A percentile compares a stretch with the other conserved stretches of the same genome.
Evolutionary conservation across 1,139 yeast genomes (phyloP).

Genomic region (Suhomyces terraborum): DNA sequence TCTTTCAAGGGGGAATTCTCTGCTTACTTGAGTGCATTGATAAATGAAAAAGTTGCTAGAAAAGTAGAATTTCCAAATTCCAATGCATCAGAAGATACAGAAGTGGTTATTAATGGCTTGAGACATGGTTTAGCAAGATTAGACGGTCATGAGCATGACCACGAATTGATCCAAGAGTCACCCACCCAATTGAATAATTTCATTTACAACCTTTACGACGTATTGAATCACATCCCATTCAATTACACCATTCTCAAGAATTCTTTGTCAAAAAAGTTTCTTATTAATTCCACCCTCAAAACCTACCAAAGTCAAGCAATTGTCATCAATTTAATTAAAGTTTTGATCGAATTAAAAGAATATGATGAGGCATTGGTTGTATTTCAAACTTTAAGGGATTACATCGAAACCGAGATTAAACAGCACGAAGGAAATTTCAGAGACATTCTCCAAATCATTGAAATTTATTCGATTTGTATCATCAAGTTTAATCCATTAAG

Average conservation of each 20-base stretch:
- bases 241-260: constrained; percentile 28
- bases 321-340: constrained; percentile 35
- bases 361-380: constrained; percentile 50
- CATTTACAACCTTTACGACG: constrained; percentile 38
- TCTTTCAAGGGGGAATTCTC: constrained; percentile 37
- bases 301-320: constrained; percentile 44
- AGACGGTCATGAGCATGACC: constrained; percentile 9
- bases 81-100: constrained; percentile 17
- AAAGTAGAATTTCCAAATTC: constrained; percentile 40
- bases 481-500: constrained; percentile 41
- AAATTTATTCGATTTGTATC: constrained; percentile 39
- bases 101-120: constrained; percentile 6
- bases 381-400: constrained; percentile 39
- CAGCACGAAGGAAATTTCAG: constrained; percentile 36
- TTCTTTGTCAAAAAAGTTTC: constrained; percentile 33
- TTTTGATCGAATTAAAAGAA: constrained; percentile 39
- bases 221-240: constrained; percentile 29
- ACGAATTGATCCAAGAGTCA: constrained; percentile 7
- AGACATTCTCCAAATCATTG: constrained; percentile 41
- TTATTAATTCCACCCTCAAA: constrained; percentile 34
- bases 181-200: constrained; percentile 32
- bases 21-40: constrained; percentile 27
- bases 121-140: constrained; percentile 7
- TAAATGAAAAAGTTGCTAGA: constrained; percentile 25
- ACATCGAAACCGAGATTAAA: constrained; percentile 38